These are phyloP conservation scores for Beauveria varroae DNA, from an alignment of 2,329 filamentous ascomycete genomes.

Conservation along the genomic window DNA sequence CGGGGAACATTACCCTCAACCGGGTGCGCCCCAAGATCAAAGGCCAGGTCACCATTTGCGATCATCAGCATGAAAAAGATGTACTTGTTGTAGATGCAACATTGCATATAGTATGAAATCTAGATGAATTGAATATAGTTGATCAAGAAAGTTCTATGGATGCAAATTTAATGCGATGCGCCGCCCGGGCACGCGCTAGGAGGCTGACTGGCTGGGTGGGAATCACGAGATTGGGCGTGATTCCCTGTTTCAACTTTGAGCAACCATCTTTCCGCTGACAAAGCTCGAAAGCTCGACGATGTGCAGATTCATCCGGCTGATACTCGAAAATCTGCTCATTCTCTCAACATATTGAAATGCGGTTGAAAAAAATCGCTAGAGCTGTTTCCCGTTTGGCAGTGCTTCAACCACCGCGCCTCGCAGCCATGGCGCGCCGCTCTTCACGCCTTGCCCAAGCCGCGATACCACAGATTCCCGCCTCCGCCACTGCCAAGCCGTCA, in stretches of 20 bases:
- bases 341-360: neutral
- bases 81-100: neutral
- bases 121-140: neutral
- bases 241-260: too few relatives aligned
- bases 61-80: neutral
- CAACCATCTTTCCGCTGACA: too few relatives aligned
- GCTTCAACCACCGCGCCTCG: neutral
- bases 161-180: too few relatives aligned
- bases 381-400: neutral
- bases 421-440: neutral
- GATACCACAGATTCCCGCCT: neutral
- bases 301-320: too few relatives aligned
- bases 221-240: too few relatives aligned
- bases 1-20: slow-evolving; percentile 11
- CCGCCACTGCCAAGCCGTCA: neutral
- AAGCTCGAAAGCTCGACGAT: too few relatives aligned
- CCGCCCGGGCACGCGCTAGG: too few relatives aligned
- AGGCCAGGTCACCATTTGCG: neutral
- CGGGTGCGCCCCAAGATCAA: slow-evolving; percentile 1
- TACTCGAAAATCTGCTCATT: too few relatives aligned
- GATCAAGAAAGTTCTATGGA: too few relatives aligned
- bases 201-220: too few relatives aligned
- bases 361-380: neutral
- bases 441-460: neutral
- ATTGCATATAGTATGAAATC: neutral